phyloP scores from a whole-genome alignment of 2,329 filamentous ascomycete species.

The Neocucurbitaria cava region DNA sequence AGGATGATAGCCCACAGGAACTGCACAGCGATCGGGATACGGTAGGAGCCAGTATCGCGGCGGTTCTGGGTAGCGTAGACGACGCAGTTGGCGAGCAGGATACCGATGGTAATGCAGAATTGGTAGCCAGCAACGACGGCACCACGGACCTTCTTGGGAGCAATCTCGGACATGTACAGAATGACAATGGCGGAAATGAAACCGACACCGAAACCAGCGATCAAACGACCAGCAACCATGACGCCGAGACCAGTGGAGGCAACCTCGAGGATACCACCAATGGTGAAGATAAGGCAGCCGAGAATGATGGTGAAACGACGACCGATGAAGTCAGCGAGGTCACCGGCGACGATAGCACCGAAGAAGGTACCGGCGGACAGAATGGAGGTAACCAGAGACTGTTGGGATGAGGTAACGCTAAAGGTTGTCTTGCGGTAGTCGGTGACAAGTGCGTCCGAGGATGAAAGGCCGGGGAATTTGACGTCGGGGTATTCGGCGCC shows the following conservation, averaged over 20 bases:
- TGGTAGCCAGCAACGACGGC: constrained; percentile 78
- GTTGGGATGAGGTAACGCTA: constrained; percentile 40
- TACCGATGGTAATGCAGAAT: constrained; percentile 82
- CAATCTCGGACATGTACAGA: constrained; percentile 82
- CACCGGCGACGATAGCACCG: constrained; percentile 66
- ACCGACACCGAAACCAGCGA: constrained; percentile 77
- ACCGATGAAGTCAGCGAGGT: constrained; percentile 70
- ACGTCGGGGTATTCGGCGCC: constrained; percentile 38
- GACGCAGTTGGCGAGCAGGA: constrained; percentile 77
- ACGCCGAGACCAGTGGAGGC: constrained; percentile 66
- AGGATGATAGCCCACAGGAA: constrained; percentile 84
- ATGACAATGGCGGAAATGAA: constrained; percentile 70
- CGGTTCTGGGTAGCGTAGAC: constrained; percentile 75
- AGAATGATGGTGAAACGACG: constrained; percentile 69
- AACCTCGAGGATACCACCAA: constrained; percentile 65
- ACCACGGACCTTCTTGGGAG: constrained; percentile 73
- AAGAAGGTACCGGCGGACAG: constrained; percentile 80
- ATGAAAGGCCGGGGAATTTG: constrained; percentile 54
- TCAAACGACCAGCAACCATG: constrained; percentile 74
- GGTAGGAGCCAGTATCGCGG: constrained; percentile 69
- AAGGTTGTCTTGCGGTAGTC: constrained; percentile 65
- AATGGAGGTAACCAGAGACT: constrained; percentile 74
- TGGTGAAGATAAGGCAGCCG: constrained; percentile 67
- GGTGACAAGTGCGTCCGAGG: constrained; percentile 62
- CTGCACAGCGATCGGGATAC: constrained; percentile 83